These are phyloP conservation scores for Penicillium alfredii DNA, from an alignment of 495 filamentous ascomycete species.

Conservation along the genomic window DNA sequence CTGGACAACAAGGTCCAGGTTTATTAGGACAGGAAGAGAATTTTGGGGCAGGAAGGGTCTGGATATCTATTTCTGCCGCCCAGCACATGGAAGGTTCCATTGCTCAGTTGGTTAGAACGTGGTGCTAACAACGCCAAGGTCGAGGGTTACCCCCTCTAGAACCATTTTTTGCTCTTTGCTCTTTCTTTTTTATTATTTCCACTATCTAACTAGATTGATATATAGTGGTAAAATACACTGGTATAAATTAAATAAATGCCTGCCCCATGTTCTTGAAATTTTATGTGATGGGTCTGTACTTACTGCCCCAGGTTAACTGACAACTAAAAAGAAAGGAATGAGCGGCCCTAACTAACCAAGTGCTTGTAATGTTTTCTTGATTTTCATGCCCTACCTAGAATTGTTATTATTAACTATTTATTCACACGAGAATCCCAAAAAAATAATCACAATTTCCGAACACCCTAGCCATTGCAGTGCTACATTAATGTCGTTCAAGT, in stretches of 20 bases:
- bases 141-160: not conserved
- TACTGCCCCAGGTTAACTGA: too few relatives aligned
- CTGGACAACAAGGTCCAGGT: too few relatives aligned
- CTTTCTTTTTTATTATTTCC: not conserved
- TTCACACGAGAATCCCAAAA: conserved; percentile 39
- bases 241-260: too few relatives aligned
- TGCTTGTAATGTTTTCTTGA: too few relatives aligned
- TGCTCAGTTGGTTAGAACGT: not conserved
- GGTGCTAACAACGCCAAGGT: not conserved
- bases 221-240: not conserved
- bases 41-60: too few relatives aligned
- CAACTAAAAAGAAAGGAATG: too few relatives aligned
- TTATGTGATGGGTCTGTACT: too few relatives aligned
- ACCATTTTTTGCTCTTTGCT: not conserved
- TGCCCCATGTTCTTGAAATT: too few relatives aligned
- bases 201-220: not conserved
- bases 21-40: too few relatives aligned
- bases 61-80: too few relatives aligned
- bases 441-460: conserved; percentile 40
- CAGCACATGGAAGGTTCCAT: too few relatives aligned
- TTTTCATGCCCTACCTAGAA: not conserved
- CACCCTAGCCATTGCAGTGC: conserved; percentile 34
- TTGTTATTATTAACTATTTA: conserved; percentile 11
- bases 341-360: too few relatives aligned
- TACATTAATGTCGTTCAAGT: conserved; percentile 35